A percentile compares a stretch with the other conserved stretches of the same genome.
Evolutionary conservation across 2,329 filamentous ascomycete genomes (phyloP).

Genomic region (Aspergillus sp.): DNA sequence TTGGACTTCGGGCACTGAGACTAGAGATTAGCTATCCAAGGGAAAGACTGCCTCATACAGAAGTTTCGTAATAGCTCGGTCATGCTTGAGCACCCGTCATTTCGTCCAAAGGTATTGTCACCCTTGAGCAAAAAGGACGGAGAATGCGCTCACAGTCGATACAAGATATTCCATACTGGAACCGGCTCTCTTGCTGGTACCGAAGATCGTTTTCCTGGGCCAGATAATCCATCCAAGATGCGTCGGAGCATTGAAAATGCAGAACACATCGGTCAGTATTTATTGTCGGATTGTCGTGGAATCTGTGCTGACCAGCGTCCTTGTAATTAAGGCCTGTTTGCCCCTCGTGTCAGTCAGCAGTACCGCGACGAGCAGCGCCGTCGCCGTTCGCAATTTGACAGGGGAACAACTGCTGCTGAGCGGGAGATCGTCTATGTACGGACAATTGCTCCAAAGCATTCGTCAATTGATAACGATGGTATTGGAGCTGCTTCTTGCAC

Average conservation of each 20-base stretch:
- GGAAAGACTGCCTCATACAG: constrained; percentile 78
- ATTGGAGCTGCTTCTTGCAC: constrained; percentile 19
- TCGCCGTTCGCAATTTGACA: constrained; percentile 69
- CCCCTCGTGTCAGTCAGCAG: constrained; percentile 66
- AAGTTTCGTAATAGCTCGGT: constrained; percentile 97
- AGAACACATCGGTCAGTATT: constrained; percentile 63
- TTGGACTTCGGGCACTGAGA: constrained; percentile 17
- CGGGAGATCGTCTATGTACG: constrained; percentile 46
- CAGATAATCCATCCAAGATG: constrained; percentile 81
- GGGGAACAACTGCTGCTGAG: constrained; percentile 65
- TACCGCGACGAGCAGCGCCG: constrained; percentile 68
- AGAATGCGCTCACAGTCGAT: constrained; percentile 13
- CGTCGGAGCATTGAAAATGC: constrained; percentile 81
- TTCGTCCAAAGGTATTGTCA: constrained; percentile 65
- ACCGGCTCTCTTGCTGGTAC: constrained; percentile 51
- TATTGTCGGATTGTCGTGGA: constrained; percentile 1
- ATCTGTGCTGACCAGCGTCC: neutral
- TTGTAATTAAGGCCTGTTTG: constrained; percentile 50
- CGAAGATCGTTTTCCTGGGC: constrained; percentile 66
- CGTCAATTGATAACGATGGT: constrained; percentile 11
- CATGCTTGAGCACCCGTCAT: constrained; percentile 76
- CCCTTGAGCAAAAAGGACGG: neutral
- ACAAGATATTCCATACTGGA: constrained; percentile 47
- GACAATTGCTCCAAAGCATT: constrained; percentile 13
- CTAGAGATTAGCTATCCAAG: constrained; percentile 64